A percentile compares a stretch with the other conserved stretches of the same genome.
Conservation (phyloP, 2,329 filamentous ascomycete species). For the Bipolaris bicolor region DNA sequence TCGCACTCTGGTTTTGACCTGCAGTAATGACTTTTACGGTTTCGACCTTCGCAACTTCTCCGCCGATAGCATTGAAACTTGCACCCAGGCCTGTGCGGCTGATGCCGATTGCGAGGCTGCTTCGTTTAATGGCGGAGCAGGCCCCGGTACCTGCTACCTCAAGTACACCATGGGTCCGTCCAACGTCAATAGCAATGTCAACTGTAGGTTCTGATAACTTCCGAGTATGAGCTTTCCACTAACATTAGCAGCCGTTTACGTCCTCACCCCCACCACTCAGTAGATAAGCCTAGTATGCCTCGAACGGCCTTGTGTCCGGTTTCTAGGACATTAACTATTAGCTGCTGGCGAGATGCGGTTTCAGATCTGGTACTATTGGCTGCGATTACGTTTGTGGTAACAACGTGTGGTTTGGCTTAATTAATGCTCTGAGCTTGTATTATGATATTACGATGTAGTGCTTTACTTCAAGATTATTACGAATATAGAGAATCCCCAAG, state of each 20-base stretch:
- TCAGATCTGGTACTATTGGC: neutral
- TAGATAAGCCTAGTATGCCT: neutral
- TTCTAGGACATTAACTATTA: neutral
- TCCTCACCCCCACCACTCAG: neutral
- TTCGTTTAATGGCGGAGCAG: neutral
- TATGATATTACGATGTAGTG: neutral
- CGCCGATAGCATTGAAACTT: neutral
- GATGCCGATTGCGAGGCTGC: neutral
- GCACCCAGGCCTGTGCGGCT: constrained; percentile 1
- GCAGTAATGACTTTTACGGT: constrained; percentile 1
- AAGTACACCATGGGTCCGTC: neutral
- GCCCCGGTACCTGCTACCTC: neutral
- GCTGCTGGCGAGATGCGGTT: neutral
- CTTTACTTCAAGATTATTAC: neutral
- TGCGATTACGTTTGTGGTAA: neutral
- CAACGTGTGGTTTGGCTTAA: neutral
- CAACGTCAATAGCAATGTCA: neutral
- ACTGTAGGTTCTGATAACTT: neutral
- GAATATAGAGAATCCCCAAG: too few species aligned
- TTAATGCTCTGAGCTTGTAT: neutral
- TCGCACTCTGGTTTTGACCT: neutral
- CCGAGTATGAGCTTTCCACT: neutral
- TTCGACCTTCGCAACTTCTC: neutral
- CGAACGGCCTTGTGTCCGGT: neutral
- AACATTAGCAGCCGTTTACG: neutral